Evolutionary conservation across 2,329 filamentous ascomycete genomes (phyloP).

Genomic region (Raffaelea arxii): DNA sequence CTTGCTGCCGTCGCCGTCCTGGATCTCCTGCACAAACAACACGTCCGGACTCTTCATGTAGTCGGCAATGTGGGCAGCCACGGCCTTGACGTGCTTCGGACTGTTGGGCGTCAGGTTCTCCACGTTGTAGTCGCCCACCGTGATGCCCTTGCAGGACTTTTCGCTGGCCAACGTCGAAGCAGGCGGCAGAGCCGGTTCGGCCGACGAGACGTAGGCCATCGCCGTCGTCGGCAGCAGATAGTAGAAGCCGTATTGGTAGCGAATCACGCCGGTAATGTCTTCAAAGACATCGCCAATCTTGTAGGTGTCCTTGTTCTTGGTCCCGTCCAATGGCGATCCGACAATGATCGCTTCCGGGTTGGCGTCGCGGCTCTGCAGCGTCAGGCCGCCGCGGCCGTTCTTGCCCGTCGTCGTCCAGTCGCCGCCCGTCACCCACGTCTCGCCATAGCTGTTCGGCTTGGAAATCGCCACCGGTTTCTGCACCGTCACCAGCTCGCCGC

Average conservation of each 20-base stretch:
- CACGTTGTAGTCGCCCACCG: conserved; percentile 59
- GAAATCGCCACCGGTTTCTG: conserved; percentile 44
- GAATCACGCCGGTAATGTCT: conserved; percentile 60
- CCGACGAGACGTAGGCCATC: conserved; percentile 33
- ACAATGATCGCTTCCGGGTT: conserved; percentile 63
- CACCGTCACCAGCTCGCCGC: conserved; percentile 58
- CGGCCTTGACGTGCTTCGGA: conserved; percentile 42
- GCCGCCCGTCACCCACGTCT: conserved; percentile 61
- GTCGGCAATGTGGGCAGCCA: conserved; percentile 56
- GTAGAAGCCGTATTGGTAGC: conserved; percentile 59
- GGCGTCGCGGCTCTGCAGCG: conserved; percentile 51
- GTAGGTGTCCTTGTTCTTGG: conserved; percentile 45
- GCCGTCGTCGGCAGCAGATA: conserved; percentile 54
- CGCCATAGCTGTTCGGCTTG: conserved; percentile 54
- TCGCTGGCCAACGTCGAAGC: conserved; percentile 43
- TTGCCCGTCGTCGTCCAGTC: conserved; percentile 53
- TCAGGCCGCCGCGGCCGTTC: conserved; percentile 55
- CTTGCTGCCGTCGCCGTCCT: conserved; percentile 53
- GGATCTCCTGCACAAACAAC: conserved; percentile 61
- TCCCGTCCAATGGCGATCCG: conserved; percentile 55
- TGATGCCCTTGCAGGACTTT: conserved; percentile 50
- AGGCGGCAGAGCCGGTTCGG: conserved; percentile 34
- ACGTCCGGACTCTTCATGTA: conserved; percentile 55
- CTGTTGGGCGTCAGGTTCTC: conserved; percentile 52
- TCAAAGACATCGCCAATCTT: conserved; percentile 56